Evolutionary conservation across 371 early-diverging fungal species (phyloP).

Genomic region (Lichtheimia hyalospora): DNA sequence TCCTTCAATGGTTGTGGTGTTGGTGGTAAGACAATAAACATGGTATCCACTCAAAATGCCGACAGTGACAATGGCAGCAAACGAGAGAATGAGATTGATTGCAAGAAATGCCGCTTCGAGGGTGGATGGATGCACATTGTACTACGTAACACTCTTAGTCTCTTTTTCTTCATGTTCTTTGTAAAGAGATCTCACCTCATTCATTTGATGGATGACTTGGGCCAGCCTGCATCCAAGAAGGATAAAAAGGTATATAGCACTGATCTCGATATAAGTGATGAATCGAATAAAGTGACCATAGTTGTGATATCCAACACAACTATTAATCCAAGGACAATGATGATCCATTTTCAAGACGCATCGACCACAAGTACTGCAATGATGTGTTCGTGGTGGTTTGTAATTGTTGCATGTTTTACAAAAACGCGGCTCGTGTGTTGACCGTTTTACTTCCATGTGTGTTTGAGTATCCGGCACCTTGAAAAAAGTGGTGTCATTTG

Average conservation of each 20-base stretch:
- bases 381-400: conserved; percentile 86
- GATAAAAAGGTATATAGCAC: conserved; percentile 48
- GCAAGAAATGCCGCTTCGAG: conserved; percentile 62
- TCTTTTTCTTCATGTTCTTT: too few relatives aligned
- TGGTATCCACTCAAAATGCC: conserved; percentile 85
- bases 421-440: conserved; percentile 69
- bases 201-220: conserved; percentile 30
- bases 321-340: conserved; percentile 98
- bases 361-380: conserved; percentile 75
- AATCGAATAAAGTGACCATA: conserved; percentile 91
- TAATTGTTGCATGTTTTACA: conserved; percentile 74
- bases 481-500: neutral
- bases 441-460: conserved; percentile 70
- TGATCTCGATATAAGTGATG: conserved; percentile 67
- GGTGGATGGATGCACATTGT: conserved; percentile 50
- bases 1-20: conserved; percentile 96
- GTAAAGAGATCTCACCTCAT: conserved; percentile 1
- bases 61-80: conserved; percentile 73
- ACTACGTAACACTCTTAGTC: conserved; percentile 9
- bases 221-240: conserved; percentile 40
- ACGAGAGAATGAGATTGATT: conserved; percentile 67
- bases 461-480: conserved; percentile 54
- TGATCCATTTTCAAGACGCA: conserved; percentile 93
- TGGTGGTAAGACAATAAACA: conserved; percentile 74
- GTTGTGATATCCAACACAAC: conserved; percentile 92